Base-by-base conservation (phyloP, 176 grass and related monocot species). In the Oropetium thomaeum region DNA sequence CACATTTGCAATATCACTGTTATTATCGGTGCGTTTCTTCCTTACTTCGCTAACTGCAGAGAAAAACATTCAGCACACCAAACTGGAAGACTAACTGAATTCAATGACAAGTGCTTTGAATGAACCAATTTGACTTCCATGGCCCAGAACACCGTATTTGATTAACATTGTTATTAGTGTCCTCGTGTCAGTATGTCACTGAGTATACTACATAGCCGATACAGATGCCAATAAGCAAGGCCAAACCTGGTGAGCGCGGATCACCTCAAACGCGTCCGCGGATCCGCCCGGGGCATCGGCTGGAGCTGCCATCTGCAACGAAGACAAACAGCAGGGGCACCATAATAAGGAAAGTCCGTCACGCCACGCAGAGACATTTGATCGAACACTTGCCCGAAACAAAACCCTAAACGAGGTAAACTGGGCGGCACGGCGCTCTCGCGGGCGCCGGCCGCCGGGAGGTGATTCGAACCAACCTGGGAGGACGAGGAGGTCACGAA, bases 231-330 rank as follows among this genome's bases (percentile, higher is more conserved):
- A 33, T 7, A 34, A 72, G 34, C 30, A 61, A 76, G 23, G 9
- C 16, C 7, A 81, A 76, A 97, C 90, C 94, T 97, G 88, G 70
- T 93, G 94, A 84, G 78, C 85, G 19, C 85, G 85, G 82, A 97
- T 90, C 79, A 81, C 72, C 86, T 97, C 93, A 42, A 92, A 96
- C 22, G 79, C 66, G 55, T 96, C 87, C 2, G 71, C 54, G 2
- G 86, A 76, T 74, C 74, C 68, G 1, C 70, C 79, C 0, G 74
- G 60, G 22, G 69, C 74, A 81, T 90, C 91, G 5, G 86, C 73
- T 60, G 80, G 73, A 14, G 79, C 86, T 10, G 86, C 79, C 89
- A 92, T 87, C 89, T 89, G 89, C 53, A 83, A 69, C 62, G 30
- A 34, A 63, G 44, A 23, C 12, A 37, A 74, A 51, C 58, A 67